phyloP scores from a whole-genome alignment of 352 stramenopile genomes.

The Phytophthora megakarya region DNA sequence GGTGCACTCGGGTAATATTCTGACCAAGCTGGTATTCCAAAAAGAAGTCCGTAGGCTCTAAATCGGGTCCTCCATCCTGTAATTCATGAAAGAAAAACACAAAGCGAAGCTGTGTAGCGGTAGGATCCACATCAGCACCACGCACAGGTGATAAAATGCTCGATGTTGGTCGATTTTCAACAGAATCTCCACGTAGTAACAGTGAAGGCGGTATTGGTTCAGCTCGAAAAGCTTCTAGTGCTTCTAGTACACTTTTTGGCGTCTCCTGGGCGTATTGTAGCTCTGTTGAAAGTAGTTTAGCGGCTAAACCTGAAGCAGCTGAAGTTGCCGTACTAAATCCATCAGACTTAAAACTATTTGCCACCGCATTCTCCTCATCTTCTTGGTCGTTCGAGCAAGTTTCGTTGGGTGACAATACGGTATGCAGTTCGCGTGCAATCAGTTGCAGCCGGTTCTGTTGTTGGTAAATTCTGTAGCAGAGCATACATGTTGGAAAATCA shows the following conservation, averaged over 20 bases:
- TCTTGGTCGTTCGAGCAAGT: background rate
- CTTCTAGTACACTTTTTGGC: conserved; percentile 16
- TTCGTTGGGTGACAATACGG: conserved; percentile 12
- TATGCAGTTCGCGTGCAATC: conserved; percentile 51
- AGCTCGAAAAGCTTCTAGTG: conserved; percentile 26
- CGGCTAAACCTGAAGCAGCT: conserved; percentile 14
- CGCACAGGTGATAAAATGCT: conserved; percentile 17
- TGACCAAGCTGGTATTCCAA: conserved; percentile 84
- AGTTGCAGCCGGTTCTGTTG: conserved; percentile 58
- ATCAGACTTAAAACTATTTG: background rate
- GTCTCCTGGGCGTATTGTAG: conserved; percentile 13
- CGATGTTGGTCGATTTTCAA: conserved; percentile 21
- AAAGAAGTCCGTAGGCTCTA: conserved; percentile 70
- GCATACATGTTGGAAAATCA: conserved; percentile 69
- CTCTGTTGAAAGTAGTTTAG: conserved; percentile 25
- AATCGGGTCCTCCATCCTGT: conserved; percentile 62
- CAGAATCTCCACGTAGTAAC: conserved; percentile 20
- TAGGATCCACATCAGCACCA: conserved; percentile 74
- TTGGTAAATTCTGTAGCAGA: conserved; percentile 84
- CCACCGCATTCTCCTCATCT: conserved; percentile 2
- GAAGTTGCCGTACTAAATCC: conserved; percentile 24
- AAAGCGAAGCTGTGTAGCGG: conserved; percentile 62
- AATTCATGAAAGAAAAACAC: conserved; percentile 87
- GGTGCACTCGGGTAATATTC: conserved; percentile 51
- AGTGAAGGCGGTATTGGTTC: conserved; percentile 31